A percentile compares a stretch with the other conserved stretches of the same genome.
Evolutionary conservation across 1,284 basidiomycete species (phyloP).

Genomic region (Trichosporon sp.): DNA sequence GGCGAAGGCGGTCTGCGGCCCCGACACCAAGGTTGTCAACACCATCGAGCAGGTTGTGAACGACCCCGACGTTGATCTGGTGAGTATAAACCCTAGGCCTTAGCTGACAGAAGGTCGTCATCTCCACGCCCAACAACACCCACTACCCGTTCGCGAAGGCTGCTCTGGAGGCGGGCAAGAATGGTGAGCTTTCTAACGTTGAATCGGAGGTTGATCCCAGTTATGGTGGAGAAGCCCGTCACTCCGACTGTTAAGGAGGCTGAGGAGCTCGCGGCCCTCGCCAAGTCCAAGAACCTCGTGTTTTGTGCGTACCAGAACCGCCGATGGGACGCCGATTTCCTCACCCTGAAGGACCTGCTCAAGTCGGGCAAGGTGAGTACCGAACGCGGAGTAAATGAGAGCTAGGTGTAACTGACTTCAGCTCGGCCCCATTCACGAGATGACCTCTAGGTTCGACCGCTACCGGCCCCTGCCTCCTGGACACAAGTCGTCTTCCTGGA

Average conservation of each 20-base stretch:
- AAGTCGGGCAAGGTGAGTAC: conserved; percentile 56
- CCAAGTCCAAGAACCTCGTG: conserved; percentile 62
- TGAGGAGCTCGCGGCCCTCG: conserved; percentile 62
- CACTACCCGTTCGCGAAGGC: conserved; percentile 60
- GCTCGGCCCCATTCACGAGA: conserved; percentile 37
- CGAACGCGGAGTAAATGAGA: not conserved
- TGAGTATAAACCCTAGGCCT: conserved; percentile 6
- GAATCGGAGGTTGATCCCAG: conserved; percentile 19
- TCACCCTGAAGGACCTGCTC: conserved; percentile 66
- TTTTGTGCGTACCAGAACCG: conserved; percentile 71
- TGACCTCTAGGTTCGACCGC: conserved; percentile 61
- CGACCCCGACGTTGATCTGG: conserved; percentile 50
- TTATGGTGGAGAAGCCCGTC: conserved; percentile 78
- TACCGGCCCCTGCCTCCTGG: conserved; percentile 57
- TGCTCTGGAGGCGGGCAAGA: conserved; percentile 67
- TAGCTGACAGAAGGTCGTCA: conserved; percentile 50
- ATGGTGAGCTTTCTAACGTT: conserved; percentile 54
- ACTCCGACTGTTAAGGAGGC: conserved; percentile 65
- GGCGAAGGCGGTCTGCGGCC: conserved; percentile 32
- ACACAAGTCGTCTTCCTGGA: conserved; percentile 56
- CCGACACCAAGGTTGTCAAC: conserved; percentile 44
- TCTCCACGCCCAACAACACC: conserved; percentile 74
- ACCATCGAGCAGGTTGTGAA: conserved; percentile 44
- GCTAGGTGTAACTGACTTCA: conserved; percentile 12
- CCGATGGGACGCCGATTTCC: conserved; percentile 58